Conservation (phyloP, 768 basidiomycete species). For the Asterophora parasitica region DNA sequence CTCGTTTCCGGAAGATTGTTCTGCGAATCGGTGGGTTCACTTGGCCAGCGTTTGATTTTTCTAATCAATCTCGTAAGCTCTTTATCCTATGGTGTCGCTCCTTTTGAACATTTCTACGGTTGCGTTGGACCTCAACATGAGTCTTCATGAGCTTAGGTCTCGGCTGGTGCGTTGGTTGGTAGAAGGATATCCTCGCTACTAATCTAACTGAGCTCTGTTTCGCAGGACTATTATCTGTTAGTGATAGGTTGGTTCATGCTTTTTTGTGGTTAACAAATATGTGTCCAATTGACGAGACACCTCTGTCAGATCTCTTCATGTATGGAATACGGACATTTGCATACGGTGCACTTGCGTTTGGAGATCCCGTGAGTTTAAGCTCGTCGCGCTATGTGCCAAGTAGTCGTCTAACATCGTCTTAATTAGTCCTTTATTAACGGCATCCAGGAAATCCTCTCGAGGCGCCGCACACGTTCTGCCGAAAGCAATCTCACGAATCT, state of each 20-base stretch:
- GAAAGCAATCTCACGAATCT: background rate
- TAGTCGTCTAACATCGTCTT: background rate
- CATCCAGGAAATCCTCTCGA: background rate
- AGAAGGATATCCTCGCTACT: no score
- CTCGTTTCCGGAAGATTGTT: constrained; percentile 2
- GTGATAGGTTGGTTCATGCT: constrained; percentile 1
- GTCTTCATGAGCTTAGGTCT: background rate
- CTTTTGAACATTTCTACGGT: constrained; percentile 10
- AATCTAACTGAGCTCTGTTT: background rate
- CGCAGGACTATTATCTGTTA: constrained; percentile 1
- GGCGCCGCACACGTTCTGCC: background rate
- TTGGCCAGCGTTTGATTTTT: background rate
- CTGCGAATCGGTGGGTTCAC: constrained; percentile 4
- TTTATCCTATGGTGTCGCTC: constrained; percentile 8
- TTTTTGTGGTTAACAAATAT: background rate
- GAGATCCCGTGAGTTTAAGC: constrained; percentile 4
- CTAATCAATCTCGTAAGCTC: background rate
- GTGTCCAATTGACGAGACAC: background rate
- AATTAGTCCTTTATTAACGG: constrained; percentile 1
- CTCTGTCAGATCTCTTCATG: constrained; percentile 1
- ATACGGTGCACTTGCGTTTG: constrained; percentile 5
- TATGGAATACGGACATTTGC: constrained; percentile 8
- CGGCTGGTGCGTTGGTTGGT: background rate
- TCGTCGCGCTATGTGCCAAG: background rate
- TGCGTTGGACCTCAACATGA: constrained; percentile 7